phyloP scores from a whole-genome alignment of 495 filamentous ascomycete species.

The Parmelia sp. region DNA sequence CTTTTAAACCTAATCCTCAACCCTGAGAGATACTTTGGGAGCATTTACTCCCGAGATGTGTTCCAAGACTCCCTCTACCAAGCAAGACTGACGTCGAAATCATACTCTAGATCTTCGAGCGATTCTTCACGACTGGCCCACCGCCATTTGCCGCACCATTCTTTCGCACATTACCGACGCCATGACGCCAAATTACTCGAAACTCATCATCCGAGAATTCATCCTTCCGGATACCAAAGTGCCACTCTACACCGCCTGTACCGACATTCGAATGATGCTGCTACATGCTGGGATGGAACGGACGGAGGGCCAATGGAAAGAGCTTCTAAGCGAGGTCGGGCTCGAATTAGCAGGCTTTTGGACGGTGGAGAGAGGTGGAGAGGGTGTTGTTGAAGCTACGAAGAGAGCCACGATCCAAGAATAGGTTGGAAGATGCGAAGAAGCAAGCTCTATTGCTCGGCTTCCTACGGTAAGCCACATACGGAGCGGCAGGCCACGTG shows the following conservation, averaged over 20 bases:
- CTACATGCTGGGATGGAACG: constrained; percentile 29
- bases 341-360: constrained; percentile 30
- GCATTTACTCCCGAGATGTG: no score
- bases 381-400: constrained; percentile 30
- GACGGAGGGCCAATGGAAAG: constrained; percentile 22
- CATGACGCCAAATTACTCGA: constrained; percentile 17
- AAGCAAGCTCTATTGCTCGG: not conserved
- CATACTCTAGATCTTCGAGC: no score
- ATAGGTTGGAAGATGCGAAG: not conserved
- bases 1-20: no score
- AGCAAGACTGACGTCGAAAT: no score
- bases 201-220: constrained; percentile 27
- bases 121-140: constrained; percentile 44
- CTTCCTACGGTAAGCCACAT: constrained; percentile 1
- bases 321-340: constrained; percentile 23
- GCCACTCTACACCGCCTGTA: constrained; percentile 19
- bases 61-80: no score
- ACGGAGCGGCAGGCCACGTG: not conserved
- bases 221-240: constrained; percentile 26
- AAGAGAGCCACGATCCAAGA: not conserved
- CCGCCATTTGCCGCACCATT: constrained; percentile 36
- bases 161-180: constrained; percentile 22
- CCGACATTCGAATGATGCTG: constrained; percentile 29
- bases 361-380: constrained; percentile 27
- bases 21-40: no score